Conservation (phyloP, 495 filamentous ascomycete genomes). For the Parathielavia hyrcaniae region DNA sequence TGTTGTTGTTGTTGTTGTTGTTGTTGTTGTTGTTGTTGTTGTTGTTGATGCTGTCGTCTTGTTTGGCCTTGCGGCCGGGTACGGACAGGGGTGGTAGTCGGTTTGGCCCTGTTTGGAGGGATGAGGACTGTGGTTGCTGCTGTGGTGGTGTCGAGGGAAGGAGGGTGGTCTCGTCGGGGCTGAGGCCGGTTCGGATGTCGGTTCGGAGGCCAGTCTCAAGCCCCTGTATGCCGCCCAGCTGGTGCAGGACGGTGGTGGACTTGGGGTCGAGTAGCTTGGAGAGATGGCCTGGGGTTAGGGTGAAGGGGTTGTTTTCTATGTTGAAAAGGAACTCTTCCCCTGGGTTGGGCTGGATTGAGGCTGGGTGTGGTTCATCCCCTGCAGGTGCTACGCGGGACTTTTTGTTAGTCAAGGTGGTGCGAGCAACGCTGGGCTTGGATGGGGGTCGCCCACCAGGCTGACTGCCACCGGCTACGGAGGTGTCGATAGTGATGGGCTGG, state of each 20-base stretch:
- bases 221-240: constrained; percentile 58
- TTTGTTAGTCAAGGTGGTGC: no score
- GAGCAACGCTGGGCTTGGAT: not conserved
- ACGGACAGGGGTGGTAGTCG: not conserved
- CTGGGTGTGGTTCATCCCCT: not conserved
- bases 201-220: constrained; percentile 61
- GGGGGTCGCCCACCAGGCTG: not conserved
- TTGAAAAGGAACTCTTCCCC: constrained; percentile 54
- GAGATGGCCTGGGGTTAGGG: constrained; percentile 60
- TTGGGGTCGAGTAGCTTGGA: constrained; percentile 68
- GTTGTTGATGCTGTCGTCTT: not conserved
- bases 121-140: not conserved
- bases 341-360: constrained; percentile 45
- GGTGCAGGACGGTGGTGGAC: constrained; percentile 57
- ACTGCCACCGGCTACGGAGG: not conserved
- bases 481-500: not conserved
- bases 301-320: constrained; percentile 57
- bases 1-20: not conserved
- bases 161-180: constrained; percentile 50
- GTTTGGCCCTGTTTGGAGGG: not conserved
- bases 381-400: no score
- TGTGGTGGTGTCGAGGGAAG: not conserved
- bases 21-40: no score
- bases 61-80: not conserved
- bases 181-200: constrained; percentile 55